Base-by-base conservation (phyloP, 257 asterid species). In the Capsicum baccatum region DNA sequence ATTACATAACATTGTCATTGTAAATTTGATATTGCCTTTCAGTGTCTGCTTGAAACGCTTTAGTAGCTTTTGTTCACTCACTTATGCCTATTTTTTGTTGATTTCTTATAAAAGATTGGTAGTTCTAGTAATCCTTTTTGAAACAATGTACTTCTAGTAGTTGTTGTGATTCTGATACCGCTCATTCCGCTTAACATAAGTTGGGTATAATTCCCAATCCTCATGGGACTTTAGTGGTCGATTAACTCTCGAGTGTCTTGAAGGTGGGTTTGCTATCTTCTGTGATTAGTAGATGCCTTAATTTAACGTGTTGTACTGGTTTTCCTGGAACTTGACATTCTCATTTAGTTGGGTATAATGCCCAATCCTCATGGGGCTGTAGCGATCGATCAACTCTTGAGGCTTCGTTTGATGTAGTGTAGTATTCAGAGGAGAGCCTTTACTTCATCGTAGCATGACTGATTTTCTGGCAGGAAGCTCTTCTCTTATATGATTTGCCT, bases 1-100 rank as follows among this genome's bases (percentile, higher is more conserved):
- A 11, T 78, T 54, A 78, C 10, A 78, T 33, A 2, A 16, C 50
- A 33, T 54, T 54, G 82, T 78, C n/a, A 78, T 78, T 78, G 64
- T 78, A 78, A n/a, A 33, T 78, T 26, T 78, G 9, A 54, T 15
- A 21, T 15, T 78, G 9, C 39, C 47, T 9, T 33, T 0, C 64
- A 54, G 33, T 44, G 17, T 26, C 1, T 78, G 82, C 26, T 6
- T 33, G 54, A 26, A 26, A 0, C 80, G 26, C 39, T 59, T 6
- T 15, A 0, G 16, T 17, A 14, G 44, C 26, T 54, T 12, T 26
- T 78, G 33, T 26, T 26, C 33, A 26, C 33, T 68, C 0, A 1
- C 55, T 50, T 8, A 19, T 74, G 42, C 59, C 80, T 13, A 3
- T 6, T 73, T 0, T 11, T 39, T 8, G 60, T 21, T 73, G 7